Percentiles rank a stretch among this genome's conserved stretches.
Evolutionary conservation across 2,329 filamentous ascomycete genomes (phyloP).

Genomic region (Ophiostoma australiae): DNA sequence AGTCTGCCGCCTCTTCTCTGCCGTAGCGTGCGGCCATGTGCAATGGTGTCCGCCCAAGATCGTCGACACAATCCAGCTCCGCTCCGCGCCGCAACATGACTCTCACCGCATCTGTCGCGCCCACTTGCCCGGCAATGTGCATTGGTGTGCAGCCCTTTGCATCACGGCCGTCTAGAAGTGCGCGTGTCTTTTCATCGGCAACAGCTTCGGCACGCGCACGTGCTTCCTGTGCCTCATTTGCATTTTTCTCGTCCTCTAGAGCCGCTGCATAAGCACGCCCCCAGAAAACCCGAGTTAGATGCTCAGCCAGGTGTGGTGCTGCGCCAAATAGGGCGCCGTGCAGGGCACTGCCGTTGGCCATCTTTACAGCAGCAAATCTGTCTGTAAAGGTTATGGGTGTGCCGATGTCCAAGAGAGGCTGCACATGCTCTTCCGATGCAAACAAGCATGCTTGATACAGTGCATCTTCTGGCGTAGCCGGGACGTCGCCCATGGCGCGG

Average conservation of each 20-base stretch:
- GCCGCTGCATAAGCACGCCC: neutral
- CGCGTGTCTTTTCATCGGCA: neutral
- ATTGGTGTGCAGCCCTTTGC: constrained; percentile 1
- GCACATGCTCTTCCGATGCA: neutral
- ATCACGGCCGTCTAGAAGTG: neutral
- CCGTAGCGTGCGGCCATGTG: neutral
- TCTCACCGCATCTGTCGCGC: neutral
- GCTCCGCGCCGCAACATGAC: neutral
- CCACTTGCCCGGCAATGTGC: constrained; percentile 3
- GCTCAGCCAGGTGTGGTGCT: neutral
- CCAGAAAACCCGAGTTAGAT: constrained; percentile 2
- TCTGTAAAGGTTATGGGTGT: neutral
- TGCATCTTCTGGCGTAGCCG: neutral
- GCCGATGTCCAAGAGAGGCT: neutral
- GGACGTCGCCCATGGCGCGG: neutral
- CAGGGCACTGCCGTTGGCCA: neutral
- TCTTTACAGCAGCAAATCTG: neutral
- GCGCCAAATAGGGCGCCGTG: neutral
- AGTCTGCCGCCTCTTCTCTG: neutral
- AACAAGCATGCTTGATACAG: neutral
- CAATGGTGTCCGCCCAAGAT: neutral
- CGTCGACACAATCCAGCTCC: neutral
- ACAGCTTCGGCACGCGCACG: neutral
- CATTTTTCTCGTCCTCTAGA: neutral
- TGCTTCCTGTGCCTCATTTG: neutral